A percentile compares a stretch with the other conserved stretches of the same genome.
Conservation (phyloP, 306 rosid species). For the cucumber (Cucumis sativus) region DNA sequence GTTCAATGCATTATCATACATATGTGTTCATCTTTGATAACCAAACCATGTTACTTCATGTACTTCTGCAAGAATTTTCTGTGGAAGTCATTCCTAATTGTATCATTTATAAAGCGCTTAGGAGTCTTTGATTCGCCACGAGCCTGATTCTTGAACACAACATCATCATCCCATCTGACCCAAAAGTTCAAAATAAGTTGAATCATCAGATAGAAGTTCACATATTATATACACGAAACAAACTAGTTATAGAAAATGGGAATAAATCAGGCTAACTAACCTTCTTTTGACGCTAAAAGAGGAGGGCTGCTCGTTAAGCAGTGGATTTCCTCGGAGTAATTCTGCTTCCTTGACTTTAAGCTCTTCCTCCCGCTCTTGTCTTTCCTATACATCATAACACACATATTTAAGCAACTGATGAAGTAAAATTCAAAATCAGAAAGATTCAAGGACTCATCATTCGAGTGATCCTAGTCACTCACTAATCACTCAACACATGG, state of each 20-base stretch:
- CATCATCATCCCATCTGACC: slow-evolving; percentile 81
- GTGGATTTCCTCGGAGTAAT: slow-evolving; percentile 73
- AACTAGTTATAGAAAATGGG: not conserved
- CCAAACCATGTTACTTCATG: slow-evolving; percentile 52
- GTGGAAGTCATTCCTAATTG: slow-evolving; percentile 89
- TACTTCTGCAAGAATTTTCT: slow-evolving; percentile 78
- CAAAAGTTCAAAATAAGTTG: not conserved
- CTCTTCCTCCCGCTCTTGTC: slow-evolving; percentile 61
- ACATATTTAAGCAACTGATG: not conserved
- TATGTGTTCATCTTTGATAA: not conserved
- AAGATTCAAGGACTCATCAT: not conserved
- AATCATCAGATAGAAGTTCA: not conserved
- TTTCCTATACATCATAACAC: slow-evolving; percentile 39
- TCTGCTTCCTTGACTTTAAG: slow-evolving; percentile 84
- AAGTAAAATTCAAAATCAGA: not conserved
- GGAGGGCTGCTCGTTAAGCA: slow-evolving; percentile 50
- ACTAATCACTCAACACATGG: not conserved
- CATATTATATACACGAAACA: not conserved
- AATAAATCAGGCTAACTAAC: slow-evolving; percentile 16
- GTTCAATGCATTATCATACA: not conserved
- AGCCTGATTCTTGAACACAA: slow-evolving; percentile 86
- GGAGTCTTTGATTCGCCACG: slow-evolving; percentile 82
- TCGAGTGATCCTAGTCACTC: not conserved
- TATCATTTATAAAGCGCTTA: slow-evolving; percentile 87
- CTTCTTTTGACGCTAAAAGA: slow-evolving; percentile 76